phyloP scores from a whole-genome alignment of 192 early-diverging fungal genomes.

The Umbelopsis vinacea region DNA sequence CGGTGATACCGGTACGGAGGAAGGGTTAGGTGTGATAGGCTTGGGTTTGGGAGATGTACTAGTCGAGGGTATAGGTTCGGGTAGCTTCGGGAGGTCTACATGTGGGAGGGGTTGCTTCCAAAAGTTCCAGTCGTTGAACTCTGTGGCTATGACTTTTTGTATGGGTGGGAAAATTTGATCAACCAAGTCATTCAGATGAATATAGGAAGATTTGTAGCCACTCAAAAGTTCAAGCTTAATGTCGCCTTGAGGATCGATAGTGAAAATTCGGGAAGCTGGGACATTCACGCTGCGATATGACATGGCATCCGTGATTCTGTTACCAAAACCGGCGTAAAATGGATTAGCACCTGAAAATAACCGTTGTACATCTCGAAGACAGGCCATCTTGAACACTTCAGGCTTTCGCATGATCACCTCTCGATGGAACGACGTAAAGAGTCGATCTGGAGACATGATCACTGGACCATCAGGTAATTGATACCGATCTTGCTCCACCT shows the following conservation, averaged over 20 bases:
- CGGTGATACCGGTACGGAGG: slow-evolving; percentile 20
- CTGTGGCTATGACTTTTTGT: slow-evolving; percentile 60
- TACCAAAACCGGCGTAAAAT: slow-evolving; percentile 97
- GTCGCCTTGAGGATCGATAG: slow-evolving; percentile 91
- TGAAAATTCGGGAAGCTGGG: slow-evolving; percentile 93
- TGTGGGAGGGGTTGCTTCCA: slow-evolving; percentile 67
- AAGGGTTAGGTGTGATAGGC: slow-evolving; percentile 35
- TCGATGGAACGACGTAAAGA: slow-evolving; percentile 90
- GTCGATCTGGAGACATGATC: slow-evolving; percentile 93
- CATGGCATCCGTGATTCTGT: slow-evolving; percentile 91
- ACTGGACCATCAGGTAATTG: slow-evolving; percentile 93
- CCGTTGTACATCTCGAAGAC: slow-evolving; percentile 87
- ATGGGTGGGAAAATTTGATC: slow-evolving; percentile 93
- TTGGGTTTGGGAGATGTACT: slow-evolving; percentile 34
- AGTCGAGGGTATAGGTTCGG: slow-evolving; percentile 26
- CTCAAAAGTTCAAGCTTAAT: slow-evolving; percentile 88
- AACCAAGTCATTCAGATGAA: slow-evolving; percentile 90
- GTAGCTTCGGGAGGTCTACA: slow-evolving; percentile 49
- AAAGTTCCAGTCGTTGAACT: slow-evolving; percentile 86
- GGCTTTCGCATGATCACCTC: slow-evolving; percentile 96
- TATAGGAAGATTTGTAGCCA: slow-evolving; percentile 85
- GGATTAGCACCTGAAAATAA: slow-evolving; percentile 84
- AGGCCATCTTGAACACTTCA: slow-evolving; percentile 97
- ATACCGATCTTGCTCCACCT: slow-evolving; percentile 87
- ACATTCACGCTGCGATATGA: slow-evolving; percentile 94